Conservation (phyloP, 2,329 filamentous ascomycete species). For the Fusarium gaditjirri region DNA sequence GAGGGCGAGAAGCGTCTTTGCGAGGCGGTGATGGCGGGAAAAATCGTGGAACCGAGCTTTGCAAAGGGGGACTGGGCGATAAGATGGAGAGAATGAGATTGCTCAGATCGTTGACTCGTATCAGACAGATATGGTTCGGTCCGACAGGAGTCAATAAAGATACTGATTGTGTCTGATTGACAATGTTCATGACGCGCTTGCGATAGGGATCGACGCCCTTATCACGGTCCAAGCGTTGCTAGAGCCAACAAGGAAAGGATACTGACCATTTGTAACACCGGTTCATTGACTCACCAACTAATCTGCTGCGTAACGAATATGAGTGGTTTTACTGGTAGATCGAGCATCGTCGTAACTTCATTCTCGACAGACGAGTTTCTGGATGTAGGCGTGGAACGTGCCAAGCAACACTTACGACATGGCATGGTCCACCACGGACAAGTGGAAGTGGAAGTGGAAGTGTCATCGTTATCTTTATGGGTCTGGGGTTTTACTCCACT, state of each 20-base stretch:
- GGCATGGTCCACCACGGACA: background rate
- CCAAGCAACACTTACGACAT: background rate
- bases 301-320: background rate
- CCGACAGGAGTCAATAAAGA: background rate
- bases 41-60: constrained; percentile 68
- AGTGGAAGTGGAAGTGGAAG: background rate
- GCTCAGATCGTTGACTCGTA: background rate
- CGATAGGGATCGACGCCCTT: background rate
- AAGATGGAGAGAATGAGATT: constrained; percentile 61
- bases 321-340: background rate
- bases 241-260: background rate
- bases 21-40: constrained; percentile 68
- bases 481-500: background rate
- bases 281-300: background rate
- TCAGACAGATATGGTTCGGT: background rate
- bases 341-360: background rate
- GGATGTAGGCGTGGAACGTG: background rate
- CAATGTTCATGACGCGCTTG: background rate
- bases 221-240: background rate
- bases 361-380: background rate
- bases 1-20: constrained; percentile 55
- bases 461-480: background rate
- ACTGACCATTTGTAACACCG: background rate
- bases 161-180: background rate
- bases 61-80: constrained; percentile 71